These are phyloP conservation scores for Metroxylon sagu DNA, from an alignment of 176 grass and related monocot species.

Conservation along the genomic window DNA sequence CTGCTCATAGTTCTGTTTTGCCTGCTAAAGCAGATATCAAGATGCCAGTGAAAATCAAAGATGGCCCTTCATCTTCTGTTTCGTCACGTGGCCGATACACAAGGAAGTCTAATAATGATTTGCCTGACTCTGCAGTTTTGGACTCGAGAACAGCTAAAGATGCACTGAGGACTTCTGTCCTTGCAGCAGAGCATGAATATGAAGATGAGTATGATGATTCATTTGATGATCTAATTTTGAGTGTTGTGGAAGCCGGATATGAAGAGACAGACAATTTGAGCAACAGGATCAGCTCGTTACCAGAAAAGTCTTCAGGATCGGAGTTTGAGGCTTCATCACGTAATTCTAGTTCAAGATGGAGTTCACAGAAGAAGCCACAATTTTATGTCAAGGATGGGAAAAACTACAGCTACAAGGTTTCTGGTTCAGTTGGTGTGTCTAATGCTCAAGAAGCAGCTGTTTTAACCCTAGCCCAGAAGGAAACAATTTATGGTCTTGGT, in stretches of 20 bases:
- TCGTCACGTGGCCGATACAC: slow-evolving; percentile 74
- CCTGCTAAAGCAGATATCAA: slow-evolving; percentile 22
- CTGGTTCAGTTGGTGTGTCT: slow-evolving; percentile 67
- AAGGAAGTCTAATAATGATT: slow-evolving; percentile 52
- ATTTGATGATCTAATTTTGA: slow-evolving; percentile 93
- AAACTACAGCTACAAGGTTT: slow-evolving; percentile 92
- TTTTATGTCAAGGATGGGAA: slow-evolving; percentile 96
- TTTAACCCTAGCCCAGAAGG: slow-evolving; percentile 50
- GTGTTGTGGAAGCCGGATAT: slow-evolving; percentile 67
- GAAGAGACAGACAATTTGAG: slow-evolving; percentile 62
- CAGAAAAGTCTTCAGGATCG: slow-evolving; percentile 6
- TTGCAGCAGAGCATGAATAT: slow-evolving; percentile 69
- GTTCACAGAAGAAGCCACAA: slow-evolving; percentile 70
- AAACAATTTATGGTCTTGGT: slow-evolving; percentile 79
- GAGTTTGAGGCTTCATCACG: slow-evolving; percentile 27
- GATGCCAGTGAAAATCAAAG: slow-evolving; percentile 19
- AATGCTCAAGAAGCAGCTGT: slow-evolving; percentile 65
- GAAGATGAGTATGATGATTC: slow-evolving; percentile 98
- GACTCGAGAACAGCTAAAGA: slow-evolving; percentile 64
- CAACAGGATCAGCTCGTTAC: slow-evolving; percentile 2
- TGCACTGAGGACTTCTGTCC: slow-evolving; percentile 39
- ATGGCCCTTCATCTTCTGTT: slow-evolving; percentile 39
- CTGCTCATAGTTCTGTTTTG: slow-evolving; percentile 20
- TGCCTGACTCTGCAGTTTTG: slow-evolving; percentile 40
- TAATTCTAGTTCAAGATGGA: slow-evolving; percentile 45